Percentiles rank a stretch among this genome's conserved stretches.
phyloP scores from a whole-genome alignment of 2,329 filamentous ascomycete species.

The Ceratocystis smalleyi region DNA sequence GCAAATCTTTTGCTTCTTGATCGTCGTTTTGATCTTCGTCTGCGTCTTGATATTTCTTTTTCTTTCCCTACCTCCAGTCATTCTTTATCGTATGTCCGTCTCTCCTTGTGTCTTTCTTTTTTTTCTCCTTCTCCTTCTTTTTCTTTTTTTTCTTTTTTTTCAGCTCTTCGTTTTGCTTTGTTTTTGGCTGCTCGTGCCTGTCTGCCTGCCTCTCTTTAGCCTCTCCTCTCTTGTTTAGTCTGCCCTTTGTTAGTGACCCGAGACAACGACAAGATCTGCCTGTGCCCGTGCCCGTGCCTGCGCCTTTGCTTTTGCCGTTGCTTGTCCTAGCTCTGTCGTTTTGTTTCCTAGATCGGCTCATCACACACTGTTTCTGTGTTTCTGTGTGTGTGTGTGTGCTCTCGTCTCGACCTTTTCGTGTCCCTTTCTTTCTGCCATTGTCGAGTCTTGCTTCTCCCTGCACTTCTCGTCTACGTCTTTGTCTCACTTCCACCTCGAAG shows the following conservation, averaged over 20 bases:
- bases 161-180: not conserved
- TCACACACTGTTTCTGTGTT: too few species aligned
- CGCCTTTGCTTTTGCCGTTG: too few species aligned
- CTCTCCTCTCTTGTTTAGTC: not conserved
- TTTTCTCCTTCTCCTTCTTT: not conserved
- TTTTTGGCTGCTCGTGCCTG: not conserved
- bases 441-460: not conserved
- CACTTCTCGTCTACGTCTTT: not conserved
- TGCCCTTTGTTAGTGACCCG: not conserved
- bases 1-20: not conserved
- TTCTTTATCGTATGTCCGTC: not conserved
- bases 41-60: not conserved
- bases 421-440: too few species aligned
- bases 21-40: not conserved
- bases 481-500: slow-evolving; percentile 3
- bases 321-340: too few species aligned
- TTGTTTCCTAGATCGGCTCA: too few species aligned
- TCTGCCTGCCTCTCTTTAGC: not conserved
- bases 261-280: too few species aligned
- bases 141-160: not conserved
- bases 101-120: not conserved
- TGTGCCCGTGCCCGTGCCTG: too few species aligned
- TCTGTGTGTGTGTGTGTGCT: too few species aligned
- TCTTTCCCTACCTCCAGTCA: too few species aligned
- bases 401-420: too few species aligned